Evolutionary conservation across 2,329 filamentous ascomycete genomes (phyloP).

Genomic region (Ceratocystis alfenasii): DNA sequence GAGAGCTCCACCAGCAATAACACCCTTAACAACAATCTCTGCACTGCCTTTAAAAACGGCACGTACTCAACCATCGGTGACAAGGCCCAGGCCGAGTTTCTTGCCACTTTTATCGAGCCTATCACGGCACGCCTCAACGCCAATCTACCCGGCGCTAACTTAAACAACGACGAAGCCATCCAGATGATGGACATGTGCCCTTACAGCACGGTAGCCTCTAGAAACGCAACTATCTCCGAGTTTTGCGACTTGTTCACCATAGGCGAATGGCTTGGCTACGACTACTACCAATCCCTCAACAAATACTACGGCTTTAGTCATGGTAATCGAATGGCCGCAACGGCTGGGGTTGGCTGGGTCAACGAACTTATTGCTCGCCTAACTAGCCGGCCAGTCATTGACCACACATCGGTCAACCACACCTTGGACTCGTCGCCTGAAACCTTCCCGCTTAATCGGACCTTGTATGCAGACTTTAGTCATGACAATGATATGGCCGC

Average conservation of each 20-base stretch:
- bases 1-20: slow-evolving; percentile 62
- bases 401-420: slow-evolving; percentile 63
- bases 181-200: slow-evolving; percentile 82
- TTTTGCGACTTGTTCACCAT: slow-evolving; percentile 68
- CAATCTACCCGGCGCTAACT: slow-evolving; percentile 54
- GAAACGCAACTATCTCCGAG: slow-evolving; percentile 42
- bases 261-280: slow-evolving; percentile 64
- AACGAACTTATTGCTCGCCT: slow-evolving; percentile 80
- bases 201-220: slow-evolving; percentile 62
- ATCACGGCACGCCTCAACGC: slow-evolving; percentile 59
- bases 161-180: slow-evolving; percentile 51
- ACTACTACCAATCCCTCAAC: slow-evolving; percentile 66
- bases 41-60: slow-evolving; percentile 56
- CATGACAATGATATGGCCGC: slow-evolving; percentile 81
- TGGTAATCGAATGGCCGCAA: slow-evolving; percentile 67
- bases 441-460: slow-evolving; percentile 60
- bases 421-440: slow-evolving; percentile 56
- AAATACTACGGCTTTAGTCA: slow-evolving; percentile 77
- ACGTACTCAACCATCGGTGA: slow-evolving; percentile 37
- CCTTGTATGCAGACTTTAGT: slow-evolving; percentile 77
- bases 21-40: slow-evolving; percentile 64
- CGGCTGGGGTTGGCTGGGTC: slow-evolving; percentile 75
- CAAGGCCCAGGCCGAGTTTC: slow-evolving; percentile 46
- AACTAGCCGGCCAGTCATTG: slow-evolving; percentile 54
- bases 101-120: slow-evolving; percentile 49